phyloP scores from a whole-genome alignment of 2,329 filamentous ascomycete genomes.

The Cryphonectria japonica region DNA sequence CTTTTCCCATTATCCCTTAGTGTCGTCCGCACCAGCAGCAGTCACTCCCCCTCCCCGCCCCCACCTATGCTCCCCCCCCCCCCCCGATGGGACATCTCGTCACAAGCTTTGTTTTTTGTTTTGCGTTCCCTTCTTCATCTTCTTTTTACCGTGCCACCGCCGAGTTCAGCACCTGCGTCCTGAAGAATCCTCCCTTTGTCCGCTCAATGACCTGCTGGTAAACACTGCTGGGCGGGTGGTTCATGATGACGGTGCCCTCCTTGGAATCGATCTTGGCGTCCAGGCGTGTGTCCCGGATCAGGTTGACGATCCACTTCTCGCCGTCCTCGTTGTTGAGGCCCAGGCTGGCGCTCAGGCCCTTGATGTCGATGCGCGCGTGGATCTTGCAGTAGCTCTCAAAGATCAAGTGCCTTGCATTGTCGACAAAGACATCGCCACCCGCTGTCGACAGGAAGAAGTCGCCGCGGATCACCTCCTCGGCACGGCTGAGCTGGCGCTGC shows the following conservation, averaged over 20 bases:
- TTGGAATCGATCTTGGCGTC: constrained; percentile 99
- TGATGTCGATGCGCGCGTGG: constrained; percentile 97
- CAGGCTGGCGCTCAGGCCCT: constrained; percentile 89
- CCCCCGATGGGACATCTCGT: not conserved
- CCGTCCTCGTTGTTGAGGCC: constrained; percentile 92
- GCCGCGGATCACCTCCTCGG: constrained; percentile 86
- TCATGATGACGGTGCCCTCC: constrained; percentile 98
- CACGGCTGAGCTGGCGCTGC: constrained; percentile 81
- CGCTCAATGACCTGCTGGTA: constrained; percentile 99
- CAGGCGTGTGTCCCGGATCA: constrained; percentile 95
- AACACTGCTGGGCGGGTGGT: constrained; percentile 96
- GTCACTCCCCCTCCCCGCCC: not conserved
- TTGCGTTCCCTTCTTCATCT: too few species aligned
- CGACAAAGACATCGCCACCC: constrained; percentile 85
- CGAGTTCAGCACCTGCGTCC: constrained; percentile 89
- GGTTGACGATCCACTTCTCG: constrained; percentile 99
- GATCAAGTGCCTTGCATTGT: constrained; percentile 92
- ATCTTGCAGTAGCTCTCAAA: constrained; percentile 99
- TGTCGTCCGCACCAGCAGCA: not conserved
- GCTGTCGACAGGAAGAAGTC: constrained; percentile 90
- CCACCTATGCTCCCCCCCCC: too few species aligned
- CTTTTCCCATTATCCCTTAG: constrained; percentile 2
- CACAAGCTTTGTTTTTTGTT: not conserved
- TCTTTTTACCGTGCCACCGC: constrained; percentile 57
- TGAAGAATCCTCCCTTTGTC: constrained; percentile 98